Evolutionary conservation across 495 filamentous ascomycete genomes (phyloP).

Genomic region (Physcia stellaris): DNA sequence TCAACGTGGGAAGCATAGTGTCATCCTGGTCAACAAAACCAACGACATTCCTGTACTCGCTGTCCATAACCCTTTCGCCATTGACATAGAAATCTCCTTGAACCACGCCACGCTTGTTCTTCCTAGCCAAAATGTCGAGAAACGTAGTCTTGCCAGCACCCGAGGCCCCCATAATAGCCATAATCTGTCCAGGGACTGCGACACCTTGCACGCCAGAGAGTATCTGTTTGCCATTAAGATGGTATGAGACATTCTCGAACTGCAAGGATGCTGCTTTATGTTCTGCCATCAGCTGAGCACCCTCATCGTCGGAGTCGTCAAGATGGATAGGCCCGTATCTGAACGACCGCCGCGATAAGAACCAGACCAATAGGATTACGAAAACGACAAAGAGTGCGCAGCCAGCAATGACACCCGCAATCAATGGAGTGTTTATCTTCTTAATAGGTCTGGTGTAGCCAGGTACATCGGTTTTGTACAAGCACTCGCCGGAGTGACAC

Average conservation of each 20-base stretch:
- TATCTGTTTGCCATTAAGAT: conserved; percentile 76
- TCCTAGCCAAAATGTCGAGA: conserved; percentile 88
- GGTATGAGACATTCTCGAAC: conserved; percentile 80
- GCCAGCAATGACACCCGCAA: conserved; percentile 85
- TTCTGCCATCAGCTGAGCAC: conserved; percentile 69
- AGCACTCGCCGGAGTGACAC: conserved; percentile 80
- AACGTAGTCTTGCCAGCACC: conserved; percentile 97
- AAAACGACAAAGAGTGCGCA: conserved; percentile 77
- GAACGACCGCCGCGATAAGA: conserved; percentile 58
- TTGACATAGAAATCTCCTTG: conserved; percentile 85
- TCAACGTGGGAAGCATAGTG: conserved; percentile 91
- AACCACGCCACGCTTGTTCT: conserved; percentile 83
- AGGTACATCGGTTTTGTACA: conserved; percentile 82
- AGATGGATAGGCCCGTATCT: conserved; percentile 64
- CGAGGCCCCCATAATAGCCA: conserved; percentile 97
- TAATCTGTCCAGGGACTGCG: conserved; percentile 78
- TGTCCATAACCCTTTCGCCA: conserved; percentile 73
- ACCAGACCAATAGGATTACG: conserved; percentile 75
- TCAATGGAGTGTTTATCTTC: conserved; percentile 92
- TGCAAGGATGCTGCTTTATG: conserved; percentile 82
- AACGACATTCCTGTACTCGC: conserved; percentile 78
- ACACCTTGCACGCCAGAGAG: conserved; percentile 67
- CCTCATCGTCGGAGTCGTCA: conserved; percentile 85
- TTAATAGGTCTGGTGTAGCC: conserved; percentile 82
- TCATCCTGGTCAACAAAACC: conserved; percentile 98